A percentile compares a stretch with the other conserved stretches of the same genome.
Conservation (phyloP, 495 filamentous ascomycete species). For the Aspergillus sparsus region DNA sequence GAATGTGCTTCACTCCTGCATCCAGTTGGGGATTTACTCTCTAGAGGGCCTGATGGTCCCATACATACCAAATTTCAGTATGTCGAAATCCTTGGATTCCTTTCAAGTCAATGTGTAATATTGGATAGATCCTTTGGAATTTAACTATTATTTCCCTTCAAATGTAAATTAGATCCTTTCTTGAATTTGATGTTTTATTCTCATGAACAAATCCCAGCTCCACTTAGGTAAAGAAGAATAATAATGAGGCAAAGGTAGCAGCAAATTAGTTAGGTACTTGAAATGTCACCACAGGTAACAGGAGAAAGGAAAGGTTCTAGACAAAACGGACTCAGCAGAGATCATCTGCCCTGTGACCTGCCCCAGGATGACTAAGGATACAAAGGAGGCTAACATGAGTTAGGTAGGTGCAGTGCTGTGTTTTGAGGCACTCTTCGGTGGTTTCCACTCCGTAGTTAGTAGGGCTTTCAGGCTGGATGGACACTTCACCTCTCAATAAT, state of each 20-base stretch:
- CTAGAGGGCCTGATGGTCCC: neutral
- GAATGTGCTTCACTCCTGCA: constrained; percentile 14
- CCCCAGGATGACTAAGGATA: constrained; percentile 25
- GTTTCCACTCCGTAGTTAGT: neutral
- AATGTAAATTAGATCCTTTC: too few species aligned
- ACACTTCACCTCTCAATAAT: constrained; percentile 18
- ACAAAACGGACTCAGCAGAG: constrained; percentile 26
- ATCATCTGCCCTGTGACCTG: constrained; percentile 33
- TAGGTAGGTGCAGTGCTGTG: too few species aligned
- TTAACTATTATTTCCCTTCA: too few species aligned
- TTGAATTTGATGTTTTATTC: too few species aligned
- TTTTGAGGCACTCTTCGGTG: neutral
- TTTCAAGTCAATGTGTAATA: too few species aligned
- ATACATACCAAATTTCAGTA: neutral
- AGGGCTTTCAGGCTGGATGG: neutral
- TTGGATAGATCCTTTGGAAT: too few species aligned
- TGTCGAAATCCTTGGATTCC: too few species aligned
- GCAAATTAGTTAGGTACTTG: neutral
- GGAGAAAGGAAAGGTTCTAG: constrained; percentile 22
- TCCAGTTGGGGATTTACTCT: constrained; percentile 5
- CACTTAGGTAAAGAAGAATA: neutral
- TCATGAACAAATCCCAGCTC: too few species aligned
- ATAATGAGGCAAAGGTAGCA: too few species aligned
- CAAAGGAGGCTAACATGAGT: neutral
- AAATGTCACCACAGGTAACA: neutral